phyloP scores from a whole-genome alignment of 768 basidiomycete genomes.

The Clathrus columnatus region DNA sequence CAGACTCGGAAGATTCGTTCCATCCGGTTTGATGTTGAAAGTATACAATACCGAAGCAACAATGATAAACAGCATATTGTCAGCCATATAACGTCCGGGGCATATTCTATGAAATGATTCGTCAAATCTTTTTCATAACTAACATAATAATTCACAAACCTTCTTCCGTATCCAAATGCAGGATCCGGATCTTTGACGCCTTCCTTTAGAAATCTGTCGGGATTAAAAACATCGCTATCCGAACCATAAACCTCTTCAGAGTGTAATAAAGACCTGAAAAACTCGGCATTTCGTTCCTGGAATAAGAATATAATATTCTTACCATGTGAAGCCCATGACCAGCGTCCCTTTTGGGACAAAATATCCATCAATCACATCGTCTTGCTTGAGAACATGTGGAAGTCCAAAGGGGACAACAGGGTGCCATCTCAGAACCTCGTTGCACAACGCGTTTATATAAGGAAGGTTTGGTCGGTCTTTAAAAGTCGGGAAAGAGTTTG shows the following conservation, averaged over 20 bases:
- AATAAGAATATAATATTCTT: neutral
- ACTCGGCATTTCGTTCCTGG: neutral
- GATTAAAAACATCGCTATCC: slow-evolving; percentile 41
- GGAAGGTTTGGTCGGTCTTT: slow-evolving; percentile 1
- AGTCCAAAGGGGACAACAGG: slow-evolving; percentile 4
- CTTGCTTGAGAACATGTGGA: slow-evolving; percentile 6
- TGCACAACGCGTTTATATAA: slow-evolving; percentile 3
- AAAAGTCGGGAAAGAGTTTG: slow-evolving; percentile 7
- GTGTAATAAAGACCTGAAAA: slow-evolving; percentile 35
- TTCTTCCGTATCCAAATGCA: slow-evolving; percentile 4
- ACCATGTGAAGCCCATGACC: slow-evolving; percentile 7
- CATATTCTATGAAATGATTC: slow-evolving; percentile 22
- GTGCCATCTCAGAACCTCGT: slow-evolving; percentile 9
- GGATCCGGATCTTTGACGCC: neutral
- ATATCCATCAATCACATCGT: slow-evolving; percentile 7
- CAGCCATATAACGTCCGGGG: slow-evolving; percentile 38
- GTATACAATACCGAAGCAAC: slow-evolving; percentile 35
- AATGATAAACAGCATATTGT: slow-evolving; percentile 37
- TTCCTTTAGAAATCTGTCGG: slow-evolving; percentile 39
- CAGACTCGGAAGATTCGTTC: neutral
- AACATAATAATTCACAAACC: neutral
- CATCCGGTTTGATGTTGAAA: slow-evolving; percentile 30
- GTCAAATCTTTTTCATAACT: too few species aligned
- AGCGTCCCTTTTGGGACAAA: slow-evolving; percentile 7
- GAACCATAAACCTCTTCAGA: slow-evolving; percentile 40